Evolutionary conservation across 257 asterid species (phyloP), one percentile per base, ranked within the genome.

Genomic region (Eucommia ulmoides): DNA sequence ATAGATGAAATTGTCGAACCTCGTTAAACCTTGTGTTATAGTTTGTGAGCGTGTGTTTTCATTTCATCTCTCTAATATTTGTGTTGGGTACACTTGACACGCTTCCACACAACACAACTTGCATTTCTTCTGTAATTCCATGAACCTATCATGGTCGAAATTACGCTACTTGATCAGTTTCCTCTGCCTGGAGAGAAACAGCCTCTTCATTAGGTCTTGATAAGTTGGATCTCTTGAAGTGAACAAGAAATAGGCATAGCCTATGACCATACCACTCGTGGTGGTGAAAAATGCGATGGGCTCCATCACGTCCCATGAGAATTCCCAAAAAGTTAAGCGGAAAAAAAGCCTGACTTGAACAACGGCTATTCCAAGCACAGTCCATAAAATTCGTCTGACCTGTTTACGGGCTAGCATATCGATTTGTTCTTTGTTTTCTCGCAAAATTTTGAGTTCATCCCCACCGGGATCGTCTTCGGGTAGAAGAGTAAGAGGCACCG

Each of bases 281-380:
- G 94, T 83, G 3, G 84, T 69, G 78, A 84, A 84, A 59, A 88
- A 88, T 1, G 94, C 93, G 33, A 84, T 75, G 2, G 95, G 97
- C 66, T 88, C 97, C 97, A 88, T 88, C 41, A 84, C 92, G 11
- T 88, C 93, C 97, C 97, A 88, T 51, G 95, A 84, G 58, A 84
- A 88, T 61, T 88, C 97, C 97, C 97, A 88, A 64, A 77, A 88
- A 0, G 97, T 88, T 3, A 88, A 78, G 33, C 97, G 95, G 41
- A 88, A 88, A 82, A 88, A 88, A 45, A 88, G 82, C 5, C 93
- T 85, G 0, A 84, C 91, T 35, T 81, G 88, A 7, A 63, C 56
- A 49, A 88, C 63, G 16, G 82, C 54, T 41, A 76, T 51, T 15
- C 82, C 93, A 61, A 88, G 62, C 20, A 94, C 95, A 2, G 61